Conservation (phyloP, 2,329 filamentous ascomycete species). For the Ramichloridium luteum region DNA sequence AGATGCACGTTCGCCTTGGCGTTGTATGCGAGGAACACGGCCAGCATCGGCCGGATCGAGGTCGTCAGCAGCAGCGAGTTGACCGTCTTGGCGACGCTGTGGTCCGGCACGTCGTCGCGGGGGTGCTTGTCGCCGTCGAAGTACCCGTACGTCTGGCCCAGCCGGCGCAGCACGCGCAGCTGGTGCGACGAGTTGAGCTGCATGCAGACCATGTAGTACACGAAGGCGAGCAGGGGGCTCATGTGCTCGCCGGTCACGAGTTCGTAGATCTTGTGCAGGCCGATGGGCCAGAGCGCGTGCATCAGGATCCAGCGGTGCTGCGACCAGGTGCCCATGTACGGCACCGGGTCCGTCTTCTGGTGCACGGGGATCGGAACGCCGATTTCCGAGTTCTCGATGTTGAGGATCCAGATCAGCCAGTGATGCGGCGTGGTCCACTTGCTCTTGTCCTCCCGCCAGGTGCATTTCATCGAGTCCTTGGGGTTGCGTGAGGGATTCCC, state of each 20-base stretch:
- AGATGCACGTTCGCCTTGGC: constrained; percentile 13
- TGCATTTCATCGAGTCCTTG: constrained; percentile 15
- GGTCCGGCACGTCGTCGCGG: constrained; percentile 32
- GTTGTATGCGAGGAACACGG: constrained; percentile 12
- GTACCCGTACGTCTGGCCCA: constrained; percentile 30
- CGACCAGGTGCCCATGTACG: constrained; percentile 26
- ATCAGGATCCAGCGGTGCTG: constrained; percentile 30
- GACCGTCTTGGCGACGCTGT: constrained; percentile 12
- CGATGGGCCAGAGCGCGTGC: constrained; percentile 27
- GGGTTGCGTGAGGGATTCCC: too few species aligned
- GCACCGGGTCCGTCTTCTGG: constrained; percentile 26
- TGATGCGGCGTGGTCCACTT: constrained; percentile 12
- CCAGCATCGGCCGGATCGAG: constrained; percentile 11
- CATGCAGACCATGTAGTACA: constrained; percentile 29
- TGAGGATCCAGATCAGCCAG: constrained; percentile 9
- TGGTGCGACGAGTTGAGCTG: constrained; percentile 30
- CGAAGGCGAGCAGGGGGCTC: constrained; percentile 20
- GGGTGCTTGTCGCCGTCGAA: constrained; percentile 34
- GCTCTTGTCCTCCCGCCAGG: constrained; percentile 12
- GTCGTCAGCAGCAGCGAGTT: constrained; percentile 12
- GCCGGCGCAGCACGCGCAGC: constrained; percentile 26
- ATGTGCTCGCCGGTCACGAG: constrained; percentile 23
- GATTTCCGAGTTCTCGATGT: constrained; percentile 7
- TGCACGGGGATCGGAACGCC: constrained; percentile 9
- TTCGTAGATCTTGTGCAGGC: constrained; percentile 28